phyloP scores from a whole-genome alignment of 306 rosid genomes.

The Psophocarpus tetragonolobus region DNA sequence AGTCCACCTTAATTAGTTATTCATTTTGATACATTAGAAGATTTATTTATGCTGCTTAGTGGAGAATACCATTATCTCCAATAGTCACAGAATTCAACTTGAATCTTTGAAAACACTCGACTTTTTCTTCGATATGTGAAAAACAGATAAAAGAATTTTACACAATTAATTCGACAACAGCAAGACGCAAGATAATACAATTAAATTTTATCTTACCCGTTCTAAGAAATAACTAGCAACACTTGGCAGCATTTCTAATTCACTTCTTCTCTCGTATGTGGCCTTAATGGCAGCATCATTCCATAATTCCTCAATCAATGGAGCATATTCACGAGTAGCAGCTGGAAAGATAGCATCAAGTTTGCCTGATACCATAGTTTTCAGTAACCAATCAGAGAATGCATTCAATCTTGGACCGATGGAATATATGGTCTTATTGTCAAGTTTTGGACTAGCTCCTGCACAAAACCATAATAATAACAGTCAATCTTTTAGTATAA shows the following conservation, averaged over 20 bases:
- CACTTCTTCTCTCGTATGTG: slow-evolving; percentile 76
- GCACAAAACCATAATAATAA: slow-evolving; percentile 33
- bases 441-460: slow-evolving; percentile 50
- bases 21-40: background rate
- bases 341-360: slow-evolving; percentile 96
- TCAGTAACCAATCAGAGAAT: slow-evolving; percentile 99
- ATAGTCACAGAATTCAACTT: background rate
- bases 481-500: slow-evolving; percentile 14
- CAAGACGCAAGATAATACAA: background rate
- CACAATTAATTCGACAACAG: slow-evolving; percentile 31
- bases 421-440: slow-evolving; percentile 62
- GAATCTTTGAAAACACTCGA: background rate
- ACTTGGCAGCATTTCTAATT: slow-evolving; percentile 88
- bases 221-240: slow-evolving; percentile 87
- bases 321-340: slow-evolving; percentile 98
- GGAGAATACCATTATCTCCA: background rate
- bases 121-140: background rate
- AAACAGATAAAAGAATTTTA: background rate
- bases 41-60: slow-evolving; percentile 1
- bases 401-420: slow-evolving; percentile 87
- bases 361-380: slow-evolving; percentile 90
- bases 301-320: slow-evolving; percentile 93
- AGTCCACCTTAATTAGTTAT: background rate
- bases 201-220: slow-evolving; percentile 64
- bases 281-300: slow-evolving; percentile 85